Evolutionary conservation across 495 filamentous ascomycete genomes (phyloP), one percentile per base, ranked within the genome.

Genomic region (Pyronema domesticum): DNA sequence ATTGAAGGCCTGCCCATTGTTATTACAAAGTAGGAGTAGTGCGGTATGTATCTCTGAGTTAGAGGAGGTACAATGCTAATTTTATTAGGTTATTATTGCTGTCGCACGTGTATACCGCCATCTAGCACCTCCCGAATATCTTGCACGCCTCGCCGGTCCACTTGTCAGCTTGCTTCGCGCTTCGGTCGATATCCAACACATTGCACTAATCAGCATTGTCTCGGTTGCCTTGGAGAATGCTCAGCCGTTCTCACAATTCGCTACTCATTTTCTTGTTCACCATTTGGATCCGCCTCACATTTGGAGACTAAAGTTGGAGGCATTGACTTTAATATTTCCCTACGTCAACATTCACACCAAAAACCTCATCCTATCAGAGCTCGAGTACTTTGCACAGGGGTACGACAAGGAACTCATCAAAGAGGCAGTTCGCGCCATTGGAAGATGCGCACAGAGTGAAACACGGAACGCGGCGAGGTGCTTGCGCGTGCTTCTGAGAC

Each of bases 131-230:
- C 68, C 78, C 5, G 80, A 80, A 37, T 83, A 93, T 60, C 75
- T 88, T 23, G 72, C 74, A 43, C 61, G 69, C 17, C 78, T 85
- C 6, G 76, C 93, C 56, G 89, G 88, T 0, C 89, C 89, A 1
- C 71, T 98, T 13, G 75, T 95, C 33, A 83, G 88, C 34, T 75
- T 96, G 19, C 73, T 96, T 45, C 80, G 91, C 40, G 81, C 81
- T 34, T 80, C 85, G 10, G 79, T 82, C 57, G 89, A 95, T 64
- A 86, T 94, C 51, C 81, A 91, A 61, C 80, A 88, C 58, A 77
- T 95, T 53, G 88, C 85, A 7, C 76, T 98, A 6, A 84, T 88
- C 70, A 95, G 95, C 66, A 89, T 98, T 57, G 86, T 95, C 48
- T 81, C 83, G 37, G 83, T 96, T 45, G 86, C 83, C 58, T 71